phyloP scores from a whole-genome alignment of 129 eudicot genomes.

The Saussurea involucrata region DNA sequence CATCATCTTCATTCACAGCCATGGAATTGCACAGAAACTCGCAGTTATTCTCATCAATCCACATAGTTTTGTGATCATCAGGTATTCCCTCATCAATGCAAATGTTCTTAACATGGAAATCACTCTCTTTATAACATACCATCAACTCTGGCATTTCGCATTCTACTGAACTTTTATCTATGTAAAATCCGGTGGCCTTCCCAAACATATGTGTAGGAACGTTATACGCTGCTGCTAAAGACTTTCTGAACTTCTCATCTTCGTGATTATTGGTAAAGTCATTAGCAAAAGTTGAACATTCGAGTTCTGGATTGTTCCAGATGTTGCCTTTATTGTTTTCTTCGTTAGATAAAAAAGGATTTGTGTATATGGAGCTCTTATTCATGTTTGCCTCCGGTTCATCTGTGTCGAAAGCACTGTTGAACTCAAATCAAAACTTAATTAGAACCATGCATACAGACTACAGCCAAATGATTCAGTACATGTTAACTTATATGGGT shows the following conservation, averaged over 20 bases:
- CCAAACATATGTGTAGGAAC: constrained; percentile 22
- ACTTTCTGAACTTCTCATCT: constrained; percentile 23
- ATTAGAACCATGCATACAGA: constrained; percentile 18
- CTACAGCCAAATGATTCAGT: neutral
- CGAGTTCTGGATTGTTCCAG: constrained; percentile 34
- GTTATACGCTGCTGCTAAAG: neutral
- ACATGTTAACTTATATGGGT: neutral
- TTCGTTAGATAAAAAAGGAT: constrained; percentile 34
- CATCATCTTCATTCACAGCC: constrained; percentile 13
- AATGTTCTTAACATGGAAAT: constrained; percentile 51
- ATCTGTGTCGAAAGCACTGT: constrained; percentile 37
- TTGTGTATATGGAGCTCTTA: constrained; percentile 22
- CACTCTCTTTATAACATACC: constrained; percentile 65
- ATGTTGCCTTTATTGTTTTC: constrained; percentile 15
- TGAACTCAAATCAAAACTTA: constrained; percentile 20
- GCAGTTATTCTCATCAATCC: constrained; percentile 18
- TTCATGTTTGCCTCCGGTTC: constrained; percentile 32
- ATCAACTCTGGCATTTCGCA: constrained; percentile 59
- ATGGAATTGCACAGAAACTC: neutral
- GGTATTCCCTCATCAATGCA: constrained; percentile 57
- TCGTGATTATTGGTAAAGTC: constrained; percentile 16
- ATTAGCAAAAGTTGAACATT: constrained; percentile 26
- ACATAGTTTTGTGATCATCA: constrained; percentile 23
- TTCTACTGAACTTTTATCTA: constrained; percentile 50
- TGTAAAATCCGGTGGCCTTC: constrained; percentile 26